These are phyloP conservation scores for Cinnamomum micranthum DNA, from an alignment of 164 flowering plant species.

Conservation along the genomic window DNA sequence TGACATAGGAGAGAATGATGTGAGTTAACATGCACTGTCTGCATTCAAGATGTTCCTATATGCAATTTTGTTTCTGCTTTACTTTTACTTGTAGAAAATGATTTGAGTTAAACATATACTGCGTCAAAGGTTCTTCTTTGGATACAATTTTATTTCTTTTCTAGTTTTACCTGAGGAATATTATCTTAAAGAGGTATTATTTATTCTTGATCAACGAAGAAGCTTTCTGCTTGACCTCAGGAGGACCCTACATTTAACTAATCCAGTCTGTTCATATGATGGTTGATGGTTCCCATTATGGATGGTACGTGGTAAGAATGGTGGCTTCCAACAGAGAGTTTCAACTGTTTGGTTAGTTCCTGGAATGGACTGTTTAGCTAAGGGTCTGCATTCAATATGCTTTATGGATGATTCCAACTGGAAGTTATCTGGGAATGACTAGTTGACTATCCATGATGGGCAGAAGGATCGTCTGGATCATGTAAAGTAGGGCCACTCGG, in stretches of 20 bases:
- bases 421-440: background rate
- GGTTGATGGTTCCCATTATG: background rate
- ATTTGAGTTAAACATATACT: background rate
- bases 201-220: no score
- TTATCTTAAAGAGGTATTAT: no score
- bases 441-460: background rate
- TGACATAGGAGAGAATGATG: constrained; percentile 96
- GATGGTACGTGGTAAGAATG: background rate
- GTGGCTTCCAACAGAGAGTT: background rate
- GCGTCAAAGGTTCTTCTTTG: background rate
- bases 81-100: background rate
- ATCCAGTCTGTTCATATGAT: background rate
- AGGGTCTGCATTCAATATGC: background rate
- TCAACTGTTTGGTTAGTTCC: background rate
- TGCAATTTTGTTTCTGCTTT: background rate
- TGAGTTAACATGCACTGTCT: constrained; percentile 24
- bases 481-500: background rate
- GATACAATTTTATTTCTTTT: background rate
- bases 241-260: background rate
- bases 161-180: no score
- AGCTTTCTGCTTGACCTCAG: background rate
- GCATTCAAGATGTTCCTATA: background rate
- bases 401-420: background rate
- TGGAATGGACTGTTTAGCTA: background rate
- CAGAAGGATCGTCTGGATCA: background rate